Evolutionary conservation across 345 rosid genomes (phyloP).

Genomic region (Camelina hispida): DNA sequence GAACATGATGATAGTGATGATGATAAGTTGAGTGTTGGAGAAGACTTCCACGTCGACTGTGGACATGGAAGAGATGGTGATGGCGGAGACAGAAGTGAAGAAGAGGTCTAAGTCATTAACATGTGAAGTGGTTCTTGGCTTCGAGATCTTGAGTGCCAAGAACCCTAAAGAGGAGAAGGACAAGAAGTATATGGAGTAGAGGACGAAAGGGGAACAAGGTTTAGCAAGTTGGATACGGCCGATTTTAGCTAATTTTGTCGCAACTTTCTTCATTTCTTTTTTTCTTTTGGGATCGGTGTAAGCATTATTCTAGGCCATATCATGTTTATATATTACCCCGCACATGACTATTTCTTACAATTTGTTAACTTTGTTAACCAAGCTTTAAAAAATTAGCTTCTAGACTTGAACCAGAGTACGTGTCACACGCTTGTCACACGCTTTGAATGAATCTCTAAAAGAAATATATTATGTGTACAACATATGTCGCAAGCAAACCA

Average conservation of each 20-base stretch:
- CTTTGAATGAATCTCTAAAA: too few species aligned
- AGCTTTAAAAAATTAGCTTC: too few species aligned
- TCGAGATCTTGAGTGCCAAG: conserved; percentile 45
- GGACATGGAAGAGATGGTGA: conserved; percentile 79
- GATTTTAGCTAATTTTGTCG: conserved; percentile 8
- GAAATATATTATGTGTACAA: too few species aligned
- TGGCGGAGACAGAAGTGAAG: conserved; percentile 80
- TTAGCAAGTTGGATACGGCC: conserved; percentile 31
- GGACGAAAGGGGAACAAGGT: conserved; percentile 39
- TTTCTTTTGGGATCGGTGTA: conserved; percentile 33
- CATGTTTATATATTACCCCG: conserved; percentile 28
- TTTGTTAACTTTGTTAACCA: too few species aligned
- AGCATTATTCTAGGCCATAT: neutral
- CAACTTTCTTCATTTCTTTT: conserved; percentile 27
- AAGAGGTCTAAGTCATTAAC: conserved; percentile 57
- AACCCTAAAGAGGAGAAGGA: conserved; percentile 49
- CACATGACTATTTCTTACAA: neutral
- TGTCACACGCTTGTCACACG: too few species aligned
- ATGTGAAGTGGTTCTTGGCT: conserved; percentile 46
- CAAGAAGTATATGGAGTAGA: conserved; percentile 52
- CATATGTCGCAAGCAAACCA: too few species aligned
- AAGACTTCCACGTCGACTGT: conserved; percentile 83
- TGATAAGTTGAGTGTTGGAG: conserved; percentile 63
- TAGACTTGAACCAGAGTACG: too few species aligned
- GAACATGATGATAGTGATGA: conserved; percentile 61